Conservation (phyloP, 2,329 filamentous ascomycete species). For the Didymella pinodella region DNA sequence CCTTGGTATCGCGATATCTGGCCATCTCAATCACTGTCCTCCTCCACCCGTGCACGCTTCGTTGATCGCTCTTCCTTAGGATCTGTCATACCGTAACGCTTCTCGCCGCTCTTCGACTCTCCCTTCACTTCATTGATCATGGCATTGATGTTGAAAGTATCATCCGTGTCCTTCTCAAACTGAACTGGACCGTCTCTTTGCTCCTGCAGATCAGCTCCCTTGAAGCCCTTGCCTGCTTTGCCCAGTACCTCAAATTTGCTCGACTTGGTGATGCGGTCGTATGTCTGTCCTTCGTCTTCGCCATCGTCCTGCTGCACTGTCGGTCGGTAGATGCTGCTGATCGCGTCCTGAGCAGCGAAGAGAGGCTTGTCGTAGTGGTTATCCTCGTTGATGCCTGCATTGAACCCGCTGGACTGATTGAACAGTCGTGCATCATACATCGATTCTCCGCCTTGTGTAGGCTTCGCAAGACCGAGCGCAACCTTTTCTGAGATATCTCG, state of each 20-base stretch:
- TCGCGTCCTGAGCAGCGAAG: constrained; percentile 93
- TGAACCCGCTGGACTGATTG: constrained; percentile 91
- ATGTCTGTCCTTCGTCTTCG: constrained; percentile 80
- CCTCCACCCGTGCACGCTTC: constrained; percentile 81
- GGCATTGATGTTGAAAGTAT: constrained; percentile 93
- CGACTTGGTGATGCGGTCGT: constrained; percentile 86
- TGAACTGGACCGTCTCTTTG: constrained; percentile 90
- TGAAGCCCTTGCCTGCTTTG: constrained; percentile 83
- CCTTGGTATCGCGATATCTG: no score
- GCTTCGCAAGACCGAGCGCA: constrained; percentile 91
- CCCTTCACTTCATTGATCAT: constrained; percentile 83
- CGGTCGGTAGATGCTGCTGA: constrained; percentile 92
- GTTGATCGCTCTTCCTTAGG: constrained; percentile 56
- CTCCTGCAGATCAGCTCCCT: constrained; percentile 83
- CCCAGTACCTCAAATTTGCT: constrained; percentile 90
- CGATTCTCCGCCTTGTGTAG: constrained; percentile 86
- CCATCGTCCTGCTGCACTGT: constrained; percentile 74
- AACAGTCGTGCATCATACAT: constrained; percentile 98
- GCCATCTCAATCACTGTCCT: constrained; percentile 60
- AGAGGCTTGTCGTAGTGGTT: constrained; percentile 97
- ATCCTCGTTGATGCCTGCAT: constrained; percentile 94
- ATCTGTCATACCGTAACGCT: constrained; percentile 79
- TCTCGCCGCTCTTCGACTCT: constrained; percentile 68
- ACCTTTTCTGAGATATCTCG: constrained; percentile 98
- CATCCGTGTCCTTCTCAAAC: constrained; percentile 87